These are phyloP conservation scores for Cryptococcus sp. DNA, from an alignment of 1,284 basidiomycete species.

Conservation along the genomic window DNA sequence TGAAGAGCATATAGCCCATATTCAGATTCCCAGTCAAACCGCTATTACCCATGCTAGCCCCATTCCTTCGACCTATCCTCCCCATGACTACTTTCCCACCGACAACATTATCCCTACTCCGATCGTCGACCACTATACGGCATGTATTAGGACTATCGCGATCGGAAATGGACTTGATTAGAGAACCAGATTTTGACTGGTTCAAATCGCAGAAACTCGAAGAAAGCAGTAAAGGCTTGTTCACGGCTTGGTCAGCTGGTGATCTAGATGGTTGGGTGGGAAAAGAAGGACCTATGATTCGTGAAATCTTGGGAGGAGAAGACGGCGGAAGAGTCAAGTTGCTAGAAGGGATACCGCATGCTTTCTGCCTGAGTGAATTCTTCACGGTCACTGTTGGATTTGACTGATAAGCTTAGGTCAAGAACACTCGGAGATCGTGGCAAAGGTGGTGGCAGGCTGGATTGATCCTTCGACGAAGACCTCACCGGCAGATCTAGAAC, in stretches of 20 bases:
- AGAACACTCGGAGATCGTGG: slow-evolving; percentile 27
- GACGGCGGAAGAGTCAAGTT: slow-evolving; percentile 18
- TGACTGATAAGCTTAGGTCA: slow-evolving; percentile 14
- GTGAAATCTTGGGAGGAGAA: slow-evolving; percentile 23
- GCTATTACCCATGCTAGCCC: slow-evolving; percentile 25
- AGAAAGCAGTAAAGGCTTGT: slow-evolving; percentile 17
- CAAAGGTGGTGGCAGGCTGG: slow-evolving; percentile 32
- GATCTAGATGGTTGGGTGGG: slow-evolving; percentile 42
- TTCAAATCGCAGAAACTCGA: slow-evolving; percentile 15
- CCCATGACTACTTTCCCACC: slow-evolving; percentile 24
- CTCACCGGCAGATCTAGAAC: background rate
- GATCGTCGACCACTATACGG: slow-evolving; percentile 29
- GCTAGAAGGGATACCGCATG: slow-evolving; percentile 35
- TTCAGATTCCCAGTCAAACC: slow-evolving; percentile 32
- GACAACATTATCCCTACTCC: slow-evolving; percentile 33
- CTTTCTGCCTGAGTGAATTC: slow-evolving; percentile 39
- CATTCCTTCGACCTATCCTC: slow-evolving; percentile 29
- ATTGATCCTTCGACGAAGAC: slow-evolving; percentile 8
- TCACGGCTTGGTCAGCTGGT: slow-evolving; percentile 31
- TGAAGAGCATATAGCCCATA: slow-evolving; percentile 29
- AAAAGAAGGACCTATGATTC: slow-evolving; percentile 33
- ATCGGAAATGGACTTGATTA: slow-evolving; percentile 43
- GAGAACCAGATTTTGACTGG: slow-evolving; percentile 37
- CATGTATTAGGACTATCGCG: slow-evolving; percentile 36
- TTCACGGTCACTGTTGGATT: background rate